Evolutionary conservation across 192 early-diverging fungal genomes (phyloP).

Genomic region (Coemansia sp.): DNA sequence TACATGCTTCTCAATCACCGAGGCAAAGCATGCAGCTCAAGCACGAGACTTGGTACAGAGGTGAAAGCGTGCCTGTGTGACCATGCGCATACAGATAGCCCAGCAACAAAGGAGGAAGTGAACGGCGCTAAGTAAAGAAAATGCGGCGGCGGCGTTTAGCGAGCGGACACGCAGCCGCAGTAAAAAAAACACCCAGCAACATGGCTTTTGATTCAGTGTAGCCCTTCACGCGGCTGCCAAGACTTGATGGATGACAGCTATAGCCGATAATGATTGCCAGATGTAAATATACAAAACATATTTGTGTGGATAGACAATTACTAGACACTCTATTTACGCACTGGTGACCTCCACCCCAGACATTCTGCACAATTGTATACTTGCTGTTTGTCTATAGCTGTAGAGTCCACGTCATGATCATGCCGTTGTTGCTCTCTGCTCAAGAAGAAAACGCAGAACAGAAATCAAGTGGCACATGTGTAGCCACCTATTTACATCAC

Average conservation of each 20-base stretch:
- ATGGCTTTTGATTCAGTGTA: conserved; percentile 1
- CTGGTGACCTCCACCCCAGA: not conserved
- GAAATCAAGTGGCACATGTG: conserved; percentile 3
- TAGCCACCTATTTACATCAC: not conserved
- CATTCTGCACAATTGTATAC: conserved; percentile 4
- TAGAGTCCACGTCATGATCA: not conserved
- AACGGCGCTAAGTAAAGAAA: not conserved
- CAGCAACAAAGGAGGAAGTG: not conserved
- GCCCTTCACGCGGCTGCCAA: not conserved
- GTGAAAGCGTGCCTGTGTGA: not conserved
- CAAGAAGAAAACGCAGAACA: conserved; percentile 2
- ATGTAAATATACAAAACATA: not conserved
- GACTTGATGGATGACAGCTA: not conserved
- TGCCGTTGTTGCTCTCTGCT: not conserved
- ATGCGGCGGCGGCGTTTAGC: not conserved
- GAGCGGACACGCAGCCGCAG: not conserved
- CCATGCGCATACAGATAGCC: conserved; percentile 1
- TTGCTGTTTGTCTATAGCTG: not conserved
- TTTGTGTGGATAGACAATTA: conserved; percentile 6
- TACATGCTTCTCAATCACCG: conserved; percentile 10
- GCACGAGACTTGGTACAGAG: not conserved
- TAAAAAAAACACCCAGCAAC: not conserved
- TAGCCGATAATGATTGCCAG: not conserved
- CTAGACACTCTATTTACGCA: conserved; percentile 2
- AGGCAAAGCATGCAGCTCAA: conserved; percentile 1